Evolutionary conservation across 371 early-diverging fungal genomes (phyloP).

Genomic region (Furculomyces boomerangus): DNA sequence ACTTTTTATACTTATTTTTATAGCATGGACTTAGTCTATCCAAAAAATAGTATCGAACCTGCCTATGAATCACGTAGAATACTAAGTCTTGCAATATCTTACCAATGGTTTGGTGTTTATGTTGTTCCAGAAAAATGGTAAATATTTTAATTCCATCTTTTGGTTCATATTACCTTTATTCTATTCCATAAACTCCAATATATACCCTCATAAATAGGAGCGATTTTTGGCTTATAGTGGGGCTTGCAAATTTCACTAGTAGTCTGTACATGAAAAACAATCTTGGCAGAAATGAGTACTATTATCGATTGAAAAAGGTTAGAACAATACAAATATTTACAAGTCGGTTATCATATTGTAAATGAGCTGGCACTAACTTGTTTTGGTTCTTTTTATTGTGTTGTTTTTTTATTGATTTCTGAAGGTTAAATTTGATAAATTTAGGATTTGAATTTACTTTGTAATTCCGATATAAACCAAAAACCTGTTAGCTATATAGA

Average conservation of each 20-base stretch:
- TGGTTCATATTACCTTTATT: not conserved
- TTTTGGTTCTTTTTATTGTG: too few relatives aligned
- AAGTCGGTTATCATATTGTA: too few relatives aligned
- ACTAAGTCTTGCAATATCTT: conserved; percentile 50
- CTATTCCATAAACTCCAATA: not conserved
- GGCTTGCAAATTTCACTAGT: conserved; percentile 55
- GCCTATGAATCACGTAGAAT: conserved; percentile 54
- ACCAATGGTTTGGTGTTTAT: conserved; percentile 87
- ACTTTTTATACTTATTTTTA: not conserved
- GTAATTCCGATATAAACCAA: conserved; percentile 62
- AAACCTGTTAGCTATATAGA: conserved; percentile 58
- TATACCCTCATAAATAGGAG: conserved; percentile 5
- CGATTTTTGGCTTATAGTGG: conserved; percentile 75
- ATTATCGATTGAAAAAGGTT: conserved; percentile 41
- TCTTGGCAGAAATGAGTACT: conserved; percentile 77
- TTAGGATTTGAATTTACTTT: conserved; percentile 70
- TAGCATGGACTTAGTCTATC: conserved; percentile 50
- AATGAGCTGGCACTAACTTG: too few relatives aligned
- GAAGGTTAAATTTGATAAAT: too few relatives aligned
- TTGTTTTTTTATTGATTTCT: too few relatives aligned
- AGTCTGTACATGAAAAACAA: conserved; percentile 52
- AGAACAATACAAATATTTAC: too few relatives aligned
- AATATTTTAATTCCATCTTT: conserved; percentile 8
- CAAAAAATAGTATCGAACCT: conserved; percentile 67
- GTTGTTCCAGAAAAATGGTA: conserved; percentile 51